These are phyloP conservation scores for Rheum nobile DNA, from an alignment of 148 eudicot species.

Conservation along the genomic window DNA sequence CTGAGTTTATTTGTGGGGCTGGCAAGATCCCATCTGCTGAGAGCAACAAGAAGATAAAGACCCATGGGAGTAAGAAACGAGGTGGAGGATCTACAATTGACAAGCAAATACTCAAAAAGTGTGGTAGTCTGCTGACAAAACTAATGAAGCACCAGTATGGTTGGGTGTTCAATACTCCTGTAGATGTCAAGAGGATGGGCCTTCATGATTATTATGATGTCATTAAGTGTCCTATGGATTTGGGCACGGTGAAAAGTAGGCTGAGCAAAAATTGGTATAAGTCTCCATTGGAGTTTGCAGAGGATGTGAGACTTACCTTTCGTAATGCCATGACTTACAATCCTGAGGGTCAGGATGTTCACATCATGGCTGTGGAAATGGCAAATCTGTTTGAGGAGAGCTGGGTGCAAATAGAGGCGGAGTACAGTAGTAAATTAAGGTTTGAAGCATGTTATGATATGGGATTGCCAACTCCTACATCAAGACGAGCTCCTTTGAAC, in stretches of 20 bases:
- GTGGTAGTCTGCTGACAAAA: slow-evolving; percentile 56
- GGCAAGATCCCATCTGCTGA: slow-evolving; percentile 62
- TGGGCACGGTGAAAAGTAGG: slow-evolving; percentile 67
- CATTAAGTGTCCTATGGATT: slow-evolving; percentile 83
- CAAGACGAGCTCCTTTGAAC: slow-evolving; percentile 29
- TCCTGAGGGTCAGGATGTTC: slow-evolving; percentile 81
- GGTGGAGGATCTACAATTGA: slow-evolving; percentile 31
- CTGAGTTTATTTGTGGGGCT: slow-evolving; percentile 65
- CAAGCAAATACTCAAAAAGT: slow-evolving; percentile 49
- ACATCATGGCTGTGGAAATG: slow-evolving; percentile 59
- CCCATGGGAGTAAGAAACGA: slow-evolving; percentile 24
- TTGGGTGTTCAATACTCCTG: slow-evolving; percentile 85
- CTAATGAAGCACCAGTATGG: slow-evolving; percentile 74
- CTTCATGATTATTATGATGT: slow-evolving; percentile 74
- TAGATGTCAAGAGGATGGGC: slow-evolving; percentile 55
- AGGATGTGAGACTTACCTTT: slow-evolving; percentile 84
- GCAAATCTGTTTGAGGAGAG: slow-evolving; percentile 52
- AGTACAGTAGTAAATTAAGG: slow-evolving; percentile 37
- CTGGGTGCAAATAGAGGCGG: slow-evolving; percentile 52
- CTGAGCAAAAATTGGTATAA: slow-evolving; percentile 62
- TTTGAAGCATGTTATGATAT: slow-evolving; percentile 39
- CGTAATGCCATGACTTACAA: slow-evolving; percentile 78
- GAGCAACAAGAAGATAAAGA: slow-evolving; percentile 48
- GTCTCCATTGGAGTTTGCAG: slow-evolving; percentile 73
- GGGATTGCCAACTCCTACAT: slow-evolving; percentile 50